Evolutionary conservation across 768 basidiomycete genomes (phyloP).

Genomic region (Lactarius trivialis): DNA sequence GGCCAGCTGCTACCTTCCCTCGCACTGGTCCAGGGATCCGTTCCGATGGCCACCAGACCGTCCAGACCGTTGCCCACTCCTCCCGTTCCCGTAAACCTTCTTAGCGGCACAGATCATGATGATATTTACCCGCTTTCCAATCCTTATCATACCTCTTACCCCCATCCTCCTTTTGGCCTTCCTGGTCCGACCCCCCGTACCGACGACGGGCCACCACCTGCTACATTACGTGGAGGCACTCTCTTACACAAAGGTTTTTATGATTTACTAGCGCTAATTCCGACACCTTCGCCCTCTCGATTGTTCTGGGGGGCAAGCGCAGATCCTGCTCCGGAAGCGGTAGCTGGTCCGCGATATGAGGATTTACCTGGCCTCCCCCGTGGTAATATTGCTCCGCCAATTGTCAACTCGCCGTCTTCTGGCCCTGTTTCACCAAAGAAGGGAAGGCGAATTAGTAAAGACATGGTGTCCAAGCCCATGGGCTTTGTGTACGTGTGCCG

Average conservation of each 20-base stretch:
- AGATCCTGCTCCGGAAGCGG: constrained; percentile 33
- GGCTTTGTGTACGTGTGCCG: constrained; percentile 68
- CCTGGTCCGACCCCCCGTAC: constrained; percentile 25
- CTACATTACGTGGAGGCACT: constrained; percentile 57
- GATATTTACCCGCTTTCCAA: constrained; percentile 17
- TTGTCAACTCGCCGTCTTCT: constrained; percentile 30
- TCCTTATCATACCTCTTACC: constrained; percentile 31
- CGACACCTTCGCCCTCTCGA: constrained; percentile 55
- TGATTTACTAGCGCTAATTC: constrained; percentile 74
- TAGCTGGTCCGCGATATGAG: constrained; percentile 68
- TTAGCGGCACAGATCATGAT: constrained; percentile 1
- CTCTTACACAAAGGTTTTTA: constrained; percentile 88
- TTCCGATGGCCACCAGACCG: constrained; percentile 11
- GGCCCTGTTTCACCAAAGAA: constrained; percentile 37
- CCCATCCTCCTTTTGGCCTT: constrained; percentile 29
- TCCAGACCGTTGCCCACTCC: constrained; percentile 23
- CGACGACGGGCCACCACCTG: constrained; percentile 39
- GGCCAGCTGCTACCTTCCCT: neutral
- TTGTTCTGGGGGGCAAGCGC: constrained; percentile 46
- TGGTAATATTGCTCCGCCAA: constrained; percentile 19
- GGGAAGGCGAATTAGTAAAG: constrained; percentile 69
- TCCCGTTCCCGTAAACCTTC: constrained; percentile 7
- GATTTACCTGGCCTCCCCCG: constrained; percentile 37
- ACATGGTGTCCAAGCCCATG: constrained; percentile 80
- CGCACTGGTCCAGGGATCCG: neutral